Evolutionary conservation across 768 basidiomycete species (phyloP).

Genomic region (Kwoniella pini): DNA sequence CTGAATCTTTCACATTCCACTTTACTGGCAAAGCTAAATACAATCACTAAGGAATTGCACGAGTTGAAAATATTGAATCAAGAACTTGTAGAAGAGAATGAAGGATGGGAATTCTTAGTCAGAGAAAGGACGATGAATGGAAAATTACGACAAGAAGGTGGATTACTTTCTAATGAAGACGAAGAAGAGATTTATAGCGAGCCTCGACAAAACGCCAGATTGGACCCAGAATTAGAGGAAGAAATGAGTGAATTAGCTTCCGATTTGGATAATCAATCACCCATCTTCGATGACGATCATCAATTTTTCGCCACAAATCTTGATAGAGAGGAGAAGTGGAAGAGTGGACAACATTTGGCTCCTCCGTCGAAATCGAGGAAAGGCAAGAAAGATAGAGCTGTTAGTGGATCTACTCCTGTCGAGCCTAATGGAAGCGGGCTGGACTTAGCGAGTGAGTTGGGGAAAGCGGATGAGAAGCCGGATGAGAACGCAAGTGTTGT

Average conservation of each 20-base stretch:
- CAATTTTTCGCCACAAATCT: constrained; percentile 13
- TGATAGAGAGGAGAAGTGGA: background rate
- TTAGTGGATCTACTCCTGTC: constrained; percentile 16
- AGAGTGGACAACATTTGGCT: background rate
- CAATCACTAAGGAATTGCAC: constrained; percentile 77
- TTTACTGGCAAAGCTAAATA: constrained; percentile 77
- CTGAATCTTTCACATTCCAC: constrained; percentile 82
- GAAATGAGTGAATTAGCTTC: constrained; percentile 37
- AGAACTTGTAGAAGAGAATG: constrained; percentile 80
- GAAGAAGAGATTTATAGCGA: background rate
- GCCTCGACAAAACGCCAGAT: constrained; percentile 9
- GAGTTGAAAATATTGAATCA: constrained; percentile 87
- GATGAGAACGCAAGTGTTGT: constrained; percentile 18
- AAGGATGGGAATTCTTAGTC: constrained; percentile 91
- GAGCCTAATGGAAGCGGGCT: constrained; percentile 27
- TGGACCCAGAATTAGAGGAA: constrained; percentile 31
- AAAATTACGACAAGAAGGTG: constrained; percentile 12
- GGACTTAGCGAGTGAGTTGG: constrained; percentile 74
- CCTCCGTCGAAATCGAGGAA: constrained; percentile 12
- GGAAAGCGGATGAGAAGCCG: constrained; percentile 71
- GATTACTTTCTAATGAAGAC: background rate
- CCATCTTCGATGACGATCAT: constrained; percentile 31
- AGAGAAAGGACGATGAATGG: constrained; percentile 89
- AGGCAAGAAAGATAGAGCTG: constrained; percentile 9
- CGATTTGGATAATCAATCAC: constrained; percentile 33